These are phyloP conservation scores for Leccinum obscurum DNA, from an alignment of 768 basidiomycete species.

Conservation along the genomic window DNA sequence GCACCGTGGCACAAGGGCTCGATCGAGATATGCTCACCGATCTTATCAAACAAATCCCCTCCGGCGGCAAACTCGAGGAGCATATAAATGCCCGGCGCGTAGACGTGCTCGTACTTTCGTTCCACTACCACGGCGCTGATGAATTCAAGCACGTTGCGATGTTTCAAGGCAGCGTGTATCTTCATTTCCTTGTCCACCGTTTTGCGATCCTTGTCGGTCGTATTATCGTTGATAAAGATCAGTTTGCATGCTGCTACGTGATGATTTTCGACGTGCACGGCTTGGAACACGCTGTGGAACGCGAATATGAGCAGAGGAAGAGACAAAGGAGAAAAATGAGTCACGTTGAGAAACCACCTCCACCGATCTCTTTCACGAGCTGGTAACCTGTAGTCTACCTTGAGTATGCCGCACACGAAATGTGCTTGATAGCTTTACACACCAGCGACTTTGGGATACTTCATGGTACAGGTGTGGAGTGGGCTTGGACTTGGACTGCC, in stretches of 20 bases:
- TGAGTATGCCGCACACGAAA: background rate
- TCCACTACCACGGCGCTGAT: slow-evolving; percentile 78
- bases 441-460: slow-evolving; percentile 36
- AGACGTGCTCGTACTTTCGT: slow-evolving; percentile 51
- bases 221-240: slow-evolving; percentile 60
- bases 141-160: slow-evolving; percentile 81
- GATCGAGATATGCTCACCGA: slow-evolving; percentile 56
- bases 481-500: background rate
- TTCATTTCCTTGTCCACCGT: slow-evolving; percentile 89
- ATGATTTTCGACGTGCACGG: slow-evolving; percentile 65
- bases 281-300: slow-evolving; percentile 71
- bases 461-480: slow-evolving; percentile 19
- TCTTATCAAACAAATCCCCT: slow-evolving; percentile 98
- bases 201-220: slow-evolving; percentile 72
- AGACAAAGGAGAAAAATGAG: background rate
- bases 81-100: slow-evolving; percentile 87
- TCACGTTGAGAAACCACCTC: slow-evolving; percentile 86
- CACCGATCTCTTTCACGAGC: slow-evolving; percentile 75
- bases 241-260: slow-evolving; percentile 88
- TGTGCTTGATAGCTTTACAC: background rate
- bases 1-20: background rate
- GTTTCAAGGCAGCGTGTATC: slow-evolving; percentile 79
- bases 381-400: slow-evolving; percentile 52
- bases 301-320: background rate
- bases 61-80: slow-evolving; percentile 89